Evolutionary conservation across 31 red algal genomes (phyloP), one percentile per base, ranked within the genome.

Genomic region (Odonthalia washingtoniensis): DNA sequence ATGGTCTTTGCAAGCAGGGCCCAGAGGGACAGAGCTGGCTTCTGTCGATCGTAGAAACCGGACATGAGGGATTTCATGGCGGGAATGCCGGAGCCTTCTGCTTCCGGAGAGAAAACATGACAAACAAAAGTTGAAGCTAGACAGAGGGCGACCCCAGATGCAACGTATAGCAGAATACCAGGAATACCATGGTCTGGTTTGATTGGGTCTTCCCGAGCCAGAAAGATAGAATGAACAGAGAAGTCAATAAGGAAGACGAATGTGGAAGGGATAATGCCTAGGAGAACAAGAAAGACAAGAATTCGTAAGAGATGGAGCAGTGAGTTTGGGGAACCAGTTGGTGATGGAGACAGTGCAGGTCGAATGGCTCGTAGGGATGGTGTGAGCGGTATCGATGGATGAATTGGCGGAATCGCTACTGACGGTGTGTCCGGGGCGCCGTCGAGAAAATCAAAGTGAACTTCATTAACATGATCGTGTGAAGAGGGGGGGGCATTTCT

Each of bases 31-130:
- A 99, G 90, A 36, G 97, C 72, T 27, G 86, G 82, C 70, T 96
- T 99, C 4, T 89, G 62, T 62, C 90, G 90, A 80, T 99, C 97
- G 83, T 99, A 99, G 66, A 99, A 99, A 36, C 97, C 97, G 26
- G 97, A 99, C 86, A 99, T 90, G 81, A 99, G 91, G 18, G 89
- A 87, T 77, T 99, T 99, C 97, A 99, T 99, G 80, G 94, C 91
- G 0, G 97, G 97, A 60, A 99, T 94, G 32, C 97, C 97, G 1
- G 94, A 96, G 6, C 97, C 97, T 83, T 99, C 97, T 5, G 97
- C 97, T 53, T 99, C 94, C 27, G 67, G 81, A 67, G 87, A 90
- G n/a, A 89, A 92, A 18, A 89, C 16, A 40, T 94, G 91, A 46
- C 97, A 99, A 39, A 76, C 76, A 31, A 96, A 87, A 5, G 97